phyloP scores from a whole-genome alignment of 495 filamentous ascomycete species.

The Penicillium ochrochloron region DNA sequence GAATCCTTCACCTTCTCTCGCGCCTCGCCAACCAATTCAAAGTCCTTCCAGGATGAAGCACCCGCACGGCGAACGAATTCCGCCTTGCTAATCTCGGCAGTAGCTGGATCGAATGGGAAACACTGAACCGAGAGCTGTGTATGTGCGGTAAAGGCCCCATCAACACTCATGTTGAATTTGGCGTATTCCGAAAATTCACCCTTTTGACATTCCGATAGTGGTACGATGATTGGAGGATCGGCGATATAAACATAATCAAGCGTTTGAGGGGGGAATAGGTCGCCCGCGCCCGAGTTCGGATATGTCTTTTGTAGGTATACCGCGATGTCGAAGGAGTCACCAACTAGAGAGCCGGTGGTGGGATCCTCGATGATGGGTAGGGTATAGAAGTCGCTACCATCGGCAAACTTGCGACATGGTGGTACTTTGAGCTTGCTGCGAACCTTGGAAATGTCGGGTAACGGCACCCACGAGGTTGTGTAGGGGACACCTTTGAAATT shows the following conservation, averaged over 20 bases:
- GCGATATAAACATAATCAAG: conserved; percentile 30
- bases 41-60: conserved; percentile 49
- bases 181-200: conserved; percentile 32
- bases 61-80: conserved; percentile 53
- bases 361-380: conserved; percentile 61
- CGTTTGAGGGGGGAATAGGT: conserved; percentile 47
- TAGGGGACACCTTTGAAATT: conserved; percentile 65
- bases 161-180: conserved; percentile 53
- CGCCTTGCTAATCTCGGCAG: conserved; percentile 44
- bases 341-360: conserved; percentile 44
- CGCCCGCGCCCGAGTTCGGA: conserved; percentile 39
- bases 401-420: conserved; percentile 55
- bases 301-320: conserved; percentile 58
- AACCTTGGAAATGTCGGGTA: conserved; percentile 52
- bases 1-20: conserved; percentile 40
- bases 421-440: conserved; percentile 51
- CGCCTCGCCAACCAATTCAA: conserved; percentile 47
- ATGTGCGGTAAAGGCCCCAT: conserved; percentile 53
- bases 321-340: conserved; percentile 68
- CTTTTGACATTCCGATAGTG: conserved; percentile 34
- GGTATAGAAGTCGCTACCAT: conserved; percentile 62
- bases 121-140: conserved; percentile 34
- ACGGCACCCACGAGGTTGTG: conserved; percentile 55
- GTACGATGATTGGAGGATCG: conserved; percentile 23
- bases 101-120: conserved; percentile 52